Evolutionary conservation across 352 stramenopile species (phyloP), one percentile per base, ranked within the genome.

Genomic region (Phytophthora pisi): DNA sequence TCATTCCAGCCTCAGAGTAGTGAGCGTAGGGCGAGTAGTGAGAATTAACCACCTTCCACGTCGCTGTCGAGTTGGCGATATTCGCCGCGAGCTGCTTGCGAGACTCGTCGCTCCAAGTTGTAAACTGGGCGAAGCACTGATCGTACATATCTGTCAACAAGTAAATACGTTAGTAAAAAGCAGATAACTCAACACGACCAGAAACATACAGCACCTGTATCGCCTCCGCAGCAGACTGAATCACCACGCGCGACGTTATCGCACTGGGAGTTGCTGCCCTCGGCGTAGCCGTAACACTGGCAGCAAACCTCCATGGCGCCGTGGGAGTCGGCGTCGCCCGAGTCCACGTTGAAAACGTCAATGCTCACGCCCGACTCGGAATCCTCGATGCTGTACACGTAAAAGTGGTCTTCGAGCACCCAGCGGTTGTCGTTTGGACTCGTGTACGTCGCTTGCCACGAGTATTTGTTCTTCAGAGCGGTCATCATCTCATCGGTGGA

Each of bases 41-140:
- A 10, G 66, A 76, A 65, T 86, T 88, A 8, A 86, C 74, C 28
- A 86, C 63, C 65, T 88, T 88, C 74, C 79, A 88, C 16, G 78
- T 82, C 13, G 79, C 79, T 0, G 59, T 84, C 18, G 78, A 86
- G 20, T 71, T 68, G 7, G 68, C 70, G 18, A 83, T 68, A 34
- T 79, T 78, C 5, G 43, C 64, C 18, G 53, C 63, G 15, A 84
- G 52, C 16, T 79, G 59, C 40, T 40, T 73, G 6, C 64, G 68
- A 26, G 77, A 82, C 3, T 81, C 75, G 15, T 84, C 52, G 23
- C 65, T 70, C 78, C 79, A 88, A 10, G 38, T 45, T 9, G 57
- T 74, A 23, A 86, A 77, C 38, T 76, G 63, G 6, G 51, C 65
- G 11, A 78, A 64, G 24, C 79, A 86, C 13, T 65, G 28, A 54